A percentile compares a stretch with the other conserved stretches of the same genome.
Evolutionary conservation across 805 yeast species (phyloP).

Genomic region (Candida odintsovae): DNA sequence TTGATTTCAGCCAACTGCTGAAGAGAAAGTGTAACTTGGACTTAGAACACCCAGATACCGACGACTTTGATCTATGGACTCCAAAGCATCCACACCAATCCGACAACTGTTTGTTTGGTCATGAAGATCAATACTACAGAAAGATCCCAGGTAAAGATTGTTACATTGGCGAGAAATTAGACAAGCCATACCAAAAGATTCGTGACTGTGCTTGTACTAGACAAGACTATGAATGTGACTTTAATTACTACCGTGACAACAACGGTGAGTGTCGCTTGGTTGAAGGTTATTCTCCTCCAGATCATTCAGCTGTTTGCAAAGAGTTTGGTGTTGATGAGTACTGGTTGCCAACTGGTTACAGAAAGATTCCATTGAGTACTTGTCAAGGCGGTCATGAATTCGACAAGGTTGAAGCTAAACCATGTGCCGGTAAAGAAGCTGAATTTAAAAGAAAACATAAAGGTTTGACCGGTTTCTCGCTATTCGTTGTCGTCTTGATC

Average conservation of each 20-base stretch:
- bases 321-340: conserved; percentile 56
- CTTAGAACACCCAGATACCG: conserved; percentile 34
- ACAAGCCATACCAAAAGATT: conserved; percentile 47
- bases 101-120: conserved; percentile 65
- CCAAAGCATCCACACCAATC: conserved; percentile 50
- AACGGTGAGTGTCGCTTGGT: conserved; percentile 88
- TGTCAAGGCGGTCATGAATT: conserved; percentile 76
- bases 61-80: conserved; percentile 61
- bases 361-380: conserved; percentile 78
- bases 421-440: conserved; percentile 85
- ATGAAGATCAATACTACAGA: conserved; percentile 52
- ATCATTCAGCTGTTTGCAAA: conserved; percentile 57
- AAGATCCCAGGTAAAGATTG: conserved; percentile 56
- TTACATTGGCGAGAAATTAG: conserved; percentile 58
- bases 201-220: conserved; percentile 81
- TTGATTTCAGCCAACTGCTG: conserved; percentile 53
- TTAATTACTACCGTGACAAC: conserved; percentile 59
- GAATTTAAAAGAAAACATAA: conserved; percentile 51
- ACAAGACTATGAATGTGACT: conserved; percentile 91
- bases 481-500: conserved; percentile 47
- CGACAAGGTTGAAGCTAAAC: conserved; percentile 55
- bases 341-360: conserved; percentile 88
- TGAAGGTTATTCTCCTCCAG: conserved; percentile 64
- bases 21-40: conserved; percentile 51
- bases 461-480: conserved; percentile 49